Evolutionary conservation across 164 flowering plant genomes (phyloP).

Genomic region (Nymphaea colorata): DNA sequence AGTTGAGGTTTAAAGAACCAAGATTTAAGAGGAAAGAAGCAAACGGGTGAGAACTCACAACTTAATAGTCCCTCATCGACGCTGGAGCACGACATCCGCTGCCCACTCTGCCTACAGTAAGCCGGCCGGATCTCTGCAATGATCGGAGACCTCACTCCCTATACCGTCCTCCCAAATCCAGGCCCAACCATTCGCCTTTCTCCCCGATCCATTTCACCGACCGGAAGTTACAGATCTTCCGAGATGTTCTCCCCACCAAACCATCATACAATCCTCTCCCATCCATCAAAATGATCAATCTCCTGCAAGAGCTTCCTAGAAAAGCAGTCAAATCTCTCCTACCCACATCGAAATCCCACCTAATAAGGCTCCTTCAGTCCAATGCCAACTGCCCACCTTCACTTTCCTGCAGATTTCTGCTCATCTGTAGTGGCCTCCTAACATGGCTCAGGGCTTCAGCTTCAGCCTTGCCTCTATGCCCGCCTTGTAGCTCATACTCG

Average conservation of each 20-base stretch:
- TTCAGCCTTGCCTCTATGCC: constrained; percentile 4
- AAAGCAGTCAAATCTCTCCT: background rate
- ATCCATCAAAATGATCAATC: no score
- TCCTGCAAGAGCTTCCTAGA: no score
- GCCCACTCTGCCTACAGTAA: background rate
- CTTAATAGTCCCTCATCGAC: background rate
- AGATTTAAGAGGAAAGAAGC: no score
- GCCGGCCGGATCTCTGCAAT: background rate
- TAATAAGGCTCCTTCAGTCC: background rate
- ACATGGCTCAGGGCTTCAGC: constrained; percentile 26
- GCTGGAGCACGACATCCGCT: background rate
- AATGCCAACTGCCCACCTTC: background rate
- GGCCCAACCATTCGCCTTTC: no score
- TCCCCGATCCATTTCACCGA: no score
- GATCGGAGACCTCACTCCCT: background rate
- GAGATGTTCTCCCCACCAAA: no score
- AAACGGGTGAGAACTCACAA: no score
- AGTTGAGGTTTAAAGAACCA: no score
- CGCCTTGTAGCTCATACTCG: no score
- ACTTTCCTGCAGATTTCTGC: background rate
- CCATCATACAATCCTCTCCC: no score
- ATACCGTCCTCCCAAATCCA: no score
- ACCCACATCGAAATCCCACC: background rate
- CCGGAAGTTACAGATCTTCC: no score
- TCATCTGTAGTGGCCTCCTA: background rate